phyloP scores from a whole-genome alignment of 106 monocot genomes.

The Platanthera guangdongensis region DNA sequence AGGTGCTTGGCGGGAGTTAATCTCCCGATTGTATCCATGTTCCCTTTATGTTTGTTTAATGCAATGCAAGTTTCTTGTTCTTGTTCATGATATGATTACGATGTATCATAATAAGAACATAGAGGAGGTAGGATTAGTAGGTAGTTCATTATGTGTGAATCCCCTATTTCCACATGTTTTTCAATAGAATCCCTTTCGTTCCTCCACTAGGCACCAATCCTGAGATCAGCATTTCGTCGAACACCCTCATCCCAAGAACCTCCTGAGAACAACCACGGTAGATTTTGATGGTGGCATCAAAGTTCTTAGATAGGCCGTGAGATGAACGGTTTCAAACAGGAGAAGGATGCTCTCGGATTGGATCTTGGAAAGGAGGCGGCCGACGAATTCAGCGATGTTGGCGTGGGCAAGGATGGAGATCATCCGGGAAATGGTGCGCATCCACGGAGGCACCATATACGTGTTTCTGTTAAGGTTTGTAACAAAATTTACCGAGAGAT shows the following conservation, averaged over 20 bases:
- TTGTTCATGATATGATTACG: no score
- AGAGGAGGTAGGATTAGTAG: no score
- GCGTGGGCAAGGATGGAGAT: conserved; percentile 57
- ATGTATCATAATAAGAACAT: no score
- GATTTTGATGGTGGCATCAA: conserved; percentile 50
- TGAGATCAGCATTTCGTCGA: conserved; percentile 68
- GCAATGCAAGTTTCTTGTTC: no score
- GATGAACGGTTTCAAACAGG: conserved; percentile 56
- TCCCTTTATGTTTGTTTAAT: no score
- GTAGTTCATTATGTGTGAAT: no score
- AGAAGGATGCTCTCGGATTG: conserved; percentile 62
- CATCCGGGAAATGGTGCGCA: conserved; percentile 63
- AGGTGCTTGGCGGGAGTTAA: no score
- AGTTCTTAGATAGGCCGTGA: conserved; percentile 62
- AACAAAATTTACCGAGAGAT: no score
- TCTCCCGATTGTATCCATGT: no score
- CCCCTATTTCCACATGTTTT: conserved; percentile 88
- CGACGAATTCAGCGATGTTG: conserved; percentile 53
- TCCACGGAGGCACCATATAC: no score
- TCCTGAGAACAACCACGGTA: conserved; percentile 50
- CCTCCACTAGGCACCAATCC: conserved; percentile 27
- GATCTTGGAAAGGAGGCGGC: conserved; percentile 51
- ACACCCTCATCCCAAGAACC: conserved; percentile 57
- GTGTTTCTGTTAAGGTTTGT: no score
- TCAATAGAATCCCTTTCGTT: conserved; percentile 61